These are phyloP conservation scores for Spencermartinsiella ligniputridi DNA, from an alignment of 1,139 yeast genomes.

Conservation along the genomic window DNA sequence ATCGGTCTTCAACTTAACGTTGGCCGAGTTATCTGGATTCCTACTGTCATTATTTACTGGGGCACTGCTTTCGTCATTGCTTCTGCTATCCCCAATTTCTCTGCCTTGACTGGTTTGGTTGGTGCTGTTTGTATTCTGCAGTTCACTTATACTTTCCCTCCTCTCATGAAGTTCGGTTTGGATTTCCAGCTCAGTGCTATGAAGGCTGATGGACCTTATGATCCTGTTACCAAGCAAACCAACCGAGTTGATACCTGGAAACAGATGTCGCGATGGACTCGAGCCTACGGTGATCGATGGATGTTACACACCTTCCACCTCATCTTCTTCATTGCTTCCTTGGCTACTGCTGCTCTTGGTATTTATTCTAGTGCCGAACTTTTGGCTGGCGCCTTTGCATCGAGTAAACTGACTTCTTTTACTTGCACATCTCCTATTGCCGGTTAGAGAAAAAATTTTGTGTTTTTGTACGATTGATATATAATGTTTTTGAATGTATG, in stretches of 20 bases:
- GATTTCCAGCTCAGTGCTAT: conserved; percentile 37
- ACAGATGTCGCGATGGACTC: conserved; percentile 34
- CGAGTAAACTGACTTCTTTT: conserved; percentile 10
- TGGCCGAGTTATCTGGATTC: conserved; percentile 39
- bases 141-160: conserved; percentile 46
- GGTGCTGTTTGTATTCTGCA: conserved; percentile 49
- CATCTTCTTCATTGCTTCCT: conserved; percentile 36
- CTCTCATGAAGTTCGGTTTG: conserved; percentile 36
- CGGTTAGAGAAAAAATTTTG: background rate
- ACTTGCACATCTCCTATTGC: conserved; percentile 11
- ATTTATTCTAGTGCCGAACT: conserved; percentile 30
- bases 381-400: conserved; percentile 16
- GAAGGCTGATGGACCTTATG: conserved; percentile 32
- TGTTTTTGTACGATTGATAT: too few species aligned
- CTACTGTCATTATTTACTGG: conserved; percentile 40
- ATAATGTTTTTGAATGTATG: background rate
- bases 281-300: conserved; percentile 26
- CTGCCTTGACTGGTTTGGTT: conserved; percentile 44
- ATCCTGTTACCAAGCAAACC: conserved; percentile 31
- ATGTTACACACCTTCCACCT: conserved; percentile 28
- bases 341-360: conserved; percentile 39
- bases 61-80: conserved; percentile 44
- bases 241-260: conserved; percentile 35
- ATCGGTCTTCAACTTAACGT: too few species aligned
- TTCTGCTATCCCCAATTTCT: conserved; percentile 52